Conservation (phyloP, 2,329 filamentous ascomycete species). For the Nakataea oryzae region DNA sequence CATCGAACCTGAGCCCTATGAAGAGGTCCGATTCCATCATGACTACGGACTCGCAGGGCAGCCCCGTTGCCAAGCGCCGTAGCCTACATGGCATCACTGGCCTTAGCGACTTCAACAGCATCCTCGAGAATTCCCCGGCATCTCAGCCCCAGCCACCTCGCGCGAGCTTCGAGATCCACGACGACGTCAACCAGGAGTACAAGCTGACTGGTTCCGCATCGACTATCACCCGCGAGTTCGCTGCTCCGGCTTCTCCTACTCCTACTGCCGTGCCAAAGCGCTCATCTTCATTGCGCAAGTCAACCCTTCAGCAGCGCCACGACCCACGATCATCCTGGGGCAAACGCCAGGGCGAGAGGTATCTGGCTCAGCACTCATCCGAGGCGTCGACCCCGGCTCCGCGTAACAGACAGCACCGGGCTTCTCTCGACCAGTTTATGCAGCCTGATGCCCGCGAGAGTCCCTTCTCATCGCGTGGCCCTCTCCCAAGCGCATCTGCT, state of each 20-base stretch:
- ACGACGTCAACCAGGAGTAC: conserved; percentile 36
- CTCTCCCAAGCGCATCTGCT: conserved; percentile 40
- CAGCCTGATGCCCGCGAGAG: conserved; percentile 53
- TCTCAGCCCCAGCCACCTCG: conserved; percentile 24
- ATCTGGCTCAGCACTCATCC: conserved; percentile 35
- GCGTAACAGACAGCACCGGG: conserved; percentile 54
- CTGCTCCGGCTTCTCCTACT: conserved; percentile 27
- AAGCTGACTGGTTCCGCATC: conserved; percentile 31
- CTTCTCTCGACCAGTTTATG: conserved; percentile 71
- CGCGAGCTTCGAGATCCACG: conserved; percentile 35
- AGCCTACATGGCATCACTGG: conserved; percentile 70
- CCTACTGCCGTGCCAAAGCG: conserved; percentile 52
- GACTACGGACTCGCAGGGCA: conserved; percentile 76
- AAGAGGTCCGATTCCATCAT: conserved; percentile 88
- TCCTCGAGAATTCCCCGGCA: conserved; percentile 54
- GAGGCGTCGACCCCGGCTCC: conserved; percentile 47
- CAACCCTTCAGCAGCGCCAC: conserved; percentile 77
- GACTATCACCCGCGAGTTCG: conserved; percentile 25
- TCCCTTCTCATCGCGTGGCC: conserved; percentile 47
- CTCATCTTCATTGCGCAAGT: conserved; percentile 71
- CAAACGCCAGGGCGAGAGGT: conserved; percentile 45
- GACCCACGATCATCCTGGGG: conserved; percentile 57
- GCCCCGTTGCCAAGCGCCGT: conserved; percentile 81
- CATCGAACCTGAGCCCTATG: conserved; percentile 66
- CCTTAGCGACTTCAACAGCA: conserved; percentile 52